Conservation (phyloP, 2,329 filamentous ascomycete species). For the Rutstroemia sp. region DNA sequence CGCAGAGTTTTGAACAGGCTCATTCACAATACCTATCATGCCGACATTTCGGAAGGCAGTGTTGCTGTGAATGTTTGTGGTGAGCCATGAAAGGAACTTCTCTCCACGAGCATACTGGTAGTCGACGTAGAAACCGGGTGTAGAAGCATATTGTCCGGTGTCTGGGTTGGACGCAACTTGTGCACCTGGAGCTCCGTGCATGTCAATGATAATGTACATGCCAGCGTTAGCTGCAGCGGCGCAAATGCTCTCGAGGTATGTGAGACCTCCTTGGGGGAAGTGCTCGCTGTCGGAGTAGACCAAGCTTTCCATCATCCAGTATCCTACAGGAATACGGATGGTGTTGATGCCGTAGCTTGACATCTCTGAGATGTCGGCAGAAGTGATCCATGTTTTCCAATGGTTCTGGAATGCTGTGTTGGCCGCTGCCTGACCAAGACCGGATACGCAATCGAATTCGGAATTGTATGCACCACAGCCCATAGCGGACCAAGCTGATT, state of each 20-base stretch:
- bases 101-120: constrained; percentile 48
- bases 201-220: constrained; percentile 43
- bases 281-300: constrained; percentile 36
- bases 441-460: constrained; percentile 41
- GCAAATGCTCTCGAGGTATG: constrained; percentile 37
- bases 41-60: constrained; percentile 47
- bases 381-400: constrained; percentile 42
- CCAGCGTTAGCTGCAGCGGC: constrained; percentile 36
- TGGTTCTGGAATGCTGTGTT: constrained; percentile 38
- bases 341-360: constrained; percentile 39
- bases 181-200: constrained; percentile 41
- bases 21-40: constrained; percentile 52
- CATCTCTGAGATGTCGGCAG: constrained; percentile 39
- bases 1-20: constrained; percentile 35
- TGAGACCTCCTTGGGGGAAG: constrained; percentile 39
- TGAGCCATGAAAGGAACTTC: constrained; percentile 49
- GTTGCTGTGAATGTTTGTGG: constrained; percentile 40
- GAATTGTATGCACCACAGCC: constrained; percentile 36
- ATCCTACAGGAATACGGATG: constrained; percentile 42
- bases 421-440: constrained; percentile 37
- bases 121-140: constrained; percentile 47
- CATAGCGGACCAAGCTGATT: constrained; percentile 35
- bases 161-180: constrained; percentile 36
- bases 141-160: constrained; percentile 26
- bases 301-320: constrained; percentile 41